A percentile compares a stretch with the other conserved stretches of the same genome.
Conservation (phyloP, 2,329 filamentous ascomycete species). For the Paracoccidioides lutzii region DNA sequence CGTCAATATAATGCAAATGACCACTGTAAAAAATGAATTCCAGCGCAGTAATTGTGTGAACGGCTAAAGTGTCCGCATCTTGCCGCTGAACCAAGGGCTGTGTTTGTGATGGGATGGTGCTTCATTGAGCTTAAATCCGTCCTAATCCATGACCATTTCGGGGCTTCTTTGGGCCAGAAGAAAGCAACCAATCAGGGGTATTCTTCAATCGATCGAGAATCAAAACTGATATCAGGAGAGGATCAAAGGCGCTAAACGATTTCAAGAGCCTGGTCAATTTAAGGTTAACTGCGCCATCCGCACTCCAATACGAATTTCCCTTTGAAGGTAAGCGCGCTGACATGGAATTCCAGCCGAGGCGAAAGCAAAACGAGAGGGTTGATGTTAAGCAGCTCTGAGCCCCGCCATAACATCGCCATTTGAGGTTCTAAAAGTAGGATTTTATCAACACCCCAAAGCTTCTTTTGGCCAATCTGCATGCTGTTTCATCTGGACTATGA, state of each 20-base stretch:
- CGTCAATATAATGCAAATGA: too few species aligned
- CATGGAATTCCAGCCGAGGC: background rate
- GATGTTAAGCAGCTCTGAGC: background rate
- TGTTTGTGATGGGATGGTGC: background rate
- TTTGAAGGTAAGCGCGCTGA: background rate
- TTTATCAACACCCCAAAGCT: background rate
- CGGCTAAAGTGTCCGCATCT: background rate
- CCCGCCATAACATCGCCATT: background rate
- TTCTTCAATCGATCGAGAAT: background rate
- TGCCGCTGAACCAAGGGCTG: background rate
- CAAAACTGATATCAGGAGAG: too few species aligned
- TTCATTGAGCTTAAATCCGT: background rate
- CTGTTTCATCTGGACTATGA: background rate
- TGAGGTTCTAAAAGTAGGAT: background rate
- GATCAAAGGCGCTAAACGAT: too few species aligned
- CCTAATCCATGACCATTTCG: background rate
- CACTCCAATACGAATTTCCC: background rate
- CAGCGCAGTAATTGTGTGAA: too few species aligned
- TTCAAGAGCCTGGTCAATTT: background rate
- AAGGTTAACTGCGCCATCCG: slow-evolving; percentile 1
- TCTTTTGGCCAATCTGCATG: background rate
- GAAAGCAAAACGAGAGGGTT: background rate
- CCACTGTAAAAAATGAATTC: too few species aligned
- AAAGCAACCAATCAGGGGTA: background rate
- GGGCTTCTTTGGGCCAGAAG: background rate